Evolutionary conservation across 768 basidiomycete genomes (phyloP), one percentile per base, ranked within the genome.

Genomic region (Paxillus ammoniavirescens): DNA sequence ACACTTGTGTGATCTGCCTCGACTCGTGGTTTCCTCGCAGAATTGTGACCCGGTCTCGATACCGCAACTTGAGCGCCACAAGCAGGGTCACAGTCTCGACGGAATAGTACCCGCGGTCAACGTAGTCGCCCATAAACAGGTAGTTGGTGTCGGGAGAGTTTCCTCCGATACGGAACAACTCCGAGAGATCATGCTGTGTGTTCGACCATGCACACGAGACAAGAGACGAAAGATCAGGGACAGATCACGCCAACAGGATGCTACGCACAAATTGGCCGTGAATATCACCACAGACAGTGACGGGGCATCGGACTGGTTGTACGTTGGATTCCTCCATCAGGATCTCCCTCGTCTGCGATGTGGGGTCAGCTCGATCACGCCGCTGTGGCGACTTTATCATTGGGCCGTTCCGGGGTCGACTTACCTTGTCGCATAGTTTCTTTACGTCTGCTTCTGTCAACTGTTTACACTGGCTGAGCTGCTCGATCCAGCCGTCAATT

Each of bases 81-180:
- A 99, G 89, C 8, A 98, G 80, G 12, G 95, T 97, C 62, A 99
- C 95, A 1, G 97, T 99, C 76, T 99, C 97, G 52, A 99, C 96
- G 17, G 94, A 97, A 76, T 98, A 98, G 79, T 98, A 99, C 17
- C 96, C 96, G 66, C 95, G 86, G 77, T 98, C 97, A 64, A 98
- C 97, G 70, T 98, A 99, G 79, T 99, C 97, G 28, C 97, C 97
- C 97, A 99, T 99, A 79, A 98, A 99, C 65, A 99, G 89, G 73
- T 99, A 99, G 76, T 98, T 99, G 60, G 97, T 99, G 73, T 97
- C 94, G 42, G 97, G 97, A 13, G 93, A 96, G 76, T 97, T 96
- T 47, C 97, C 97, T 49, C 97, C 97, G 68, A 98, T 98, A 51
- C 95, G 87, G 76, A 99, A 98, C 40, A 98, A 87, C 72, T 99